Percentiles rank a stretch among this genome's conserved stretches.
phyloP scores from a whole-genome alignment of 2,329 filamentous ascomycete genomes.

The Fusarium heterosporum region DNA sequence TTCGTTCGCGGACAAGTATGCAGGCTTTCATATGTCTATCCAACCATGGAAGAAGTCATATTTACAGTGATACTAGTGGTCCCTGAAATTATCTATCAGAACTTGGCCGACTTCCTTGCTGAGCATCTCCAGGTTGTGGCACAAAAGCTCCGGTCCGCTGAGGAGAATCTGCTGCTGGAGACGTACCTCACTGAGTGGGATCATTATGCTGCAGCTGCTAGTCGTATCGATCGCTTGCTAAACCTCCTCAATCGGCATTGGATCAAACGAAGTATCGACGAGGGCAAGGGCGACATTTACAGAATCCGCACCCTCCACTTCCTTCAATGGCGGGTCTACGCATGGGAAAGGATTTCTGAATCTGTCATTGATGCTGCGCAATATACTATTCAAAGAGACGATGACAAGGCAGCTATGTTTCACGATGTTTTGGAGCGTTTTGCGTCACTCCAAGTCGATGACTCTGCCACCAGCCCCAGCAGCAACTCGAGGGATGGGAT shows the following conservation, averaged over 20 bases:
- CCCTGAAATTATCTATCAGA: background rate
- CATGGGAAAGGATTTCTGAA: background rate
- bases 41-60: background rate
- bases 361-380: background rate
- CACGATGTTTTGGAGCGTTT: background rate
- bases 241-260: slow-evolving; percentile 3
- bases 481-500: background rate
- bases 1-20: background rate
- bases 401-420: background rate
- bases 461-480: background rate
- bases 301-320: background rate
- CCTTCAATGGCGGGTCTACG: background rate
- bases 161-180: background rate
- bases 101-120: background rate
- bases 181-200: background rate
- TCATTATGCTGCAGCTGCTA: background rate
- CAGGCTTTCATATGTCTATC: background rate
- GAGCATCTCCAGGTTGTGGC: background rate
- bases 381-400: background rate
- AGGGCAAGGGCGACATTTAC: background rate
- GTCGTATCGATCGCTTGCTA: background rate
- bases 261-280: background rate
- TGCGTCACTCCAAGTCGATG: background rate
- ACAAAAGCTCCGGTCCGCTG: background rate
- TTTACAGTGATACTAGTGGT: background rate